Conservation (phyloP, 345 rosid species). For the Capsella bursapastoris region DNA sequence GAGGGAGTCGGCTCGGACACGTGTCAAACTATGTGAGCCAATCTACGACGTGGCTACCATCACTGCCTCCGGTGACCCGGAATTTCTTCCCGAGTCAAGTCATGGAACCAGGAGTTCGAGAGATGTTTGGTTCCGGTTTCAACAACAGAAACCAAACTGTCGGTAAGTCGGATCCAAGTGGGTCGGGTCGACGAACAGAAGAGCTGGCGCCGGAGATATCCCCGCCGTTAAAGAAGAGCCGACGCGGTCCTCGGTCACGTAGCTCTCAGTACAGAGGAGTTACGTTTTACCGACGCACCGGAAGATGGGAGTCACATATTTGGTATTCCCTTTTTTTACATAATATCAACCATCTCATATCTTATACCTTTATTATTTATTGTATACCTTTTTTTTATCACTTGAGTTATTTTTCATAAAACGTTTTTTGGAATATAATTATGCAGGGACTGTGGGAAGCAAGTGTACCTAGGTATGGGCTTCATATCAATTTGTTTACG, state of each 20-base stretch:
- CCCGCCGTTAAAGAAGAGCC: conserved; percentile 81
- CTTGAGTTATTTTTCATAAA: background rate
- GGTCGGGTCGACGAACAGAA: conserved; percentile 44
- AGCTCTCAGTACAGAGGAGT: conserved; percentile 99
- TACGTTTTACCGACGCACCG: conserved; percentile 95
- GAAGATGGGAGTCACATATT: conserved; percentile 99
- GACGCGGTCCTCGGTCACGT: conserved; percentile 94
- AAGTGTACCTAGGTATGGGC: conserved; percentile 89
- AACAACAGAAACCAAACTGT: conserved; percentile 74
- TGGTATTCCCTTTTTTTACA: conserved; percentile 37
- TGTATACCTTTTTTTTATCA: background rate
- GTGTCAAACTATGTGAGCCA: conserved; percentile 47
- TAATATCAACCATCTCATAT: too few relatives aligned
- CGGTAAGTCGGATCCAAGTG: conserved; percentile 61
- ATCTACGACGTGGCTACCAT: conserved; percentile 11
- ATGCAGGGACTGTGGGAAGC: conserved; percentile 99
- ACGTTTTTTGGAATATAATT: background rate
- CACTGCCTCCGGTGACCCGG: conserved; percentile 63
- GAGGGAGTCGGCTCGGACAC: conserved; percentile 67
- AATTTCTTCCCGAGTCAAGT: conserved; percentile 77
- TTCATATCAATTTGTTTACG: conserved; percentile 10
- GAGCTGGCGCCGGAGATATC: conserved; percentile 45
- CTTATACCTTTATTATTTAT: too few relatives aligned
- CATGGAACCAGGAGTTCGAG: conserved; percentile 22
- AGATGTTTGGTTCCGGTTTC: conserved; percentile 42